Evolutionary conservation across 352 stramenopile genomes (phyloP).

Genomic region (Elongisporangium senticosum): DNA sequence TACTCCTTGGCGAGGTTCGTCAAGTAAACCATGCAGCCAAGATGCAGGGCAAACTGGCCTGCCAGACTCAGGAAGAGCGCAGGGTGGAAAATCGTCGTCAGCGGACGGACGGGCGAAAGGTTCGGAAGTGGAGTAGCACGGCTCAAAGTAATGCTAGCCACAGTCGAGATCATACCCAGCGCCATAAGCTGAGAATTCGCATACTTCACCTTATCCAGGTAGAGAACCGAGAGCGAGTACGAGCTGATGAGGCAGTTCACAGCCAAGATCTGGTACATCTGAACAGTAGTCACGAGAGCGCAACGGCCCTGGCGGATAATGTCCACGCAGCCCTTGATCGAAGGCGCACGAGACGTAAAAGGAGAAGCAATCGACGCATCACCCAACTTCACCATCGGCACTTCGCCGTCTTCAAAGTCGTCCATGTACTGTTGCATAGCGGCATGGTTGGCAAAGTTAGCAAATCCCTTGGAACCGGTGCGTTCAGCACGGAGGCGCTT

Average conservation of each 20-base stretch:
- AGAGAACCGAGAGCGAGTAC: slow-evolving; percentile 98
- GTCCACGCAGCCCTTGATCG: slow-evolving; percentile 89
- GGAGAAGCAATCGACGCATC: slow-evolving; percentile 99
- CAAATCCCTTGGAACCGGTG: slow-evolving; percentile 76
- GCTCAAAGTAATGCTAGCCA: slow-evolving; percentile 82
- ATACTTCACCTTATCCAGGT: slow-evolving; percentile 98
- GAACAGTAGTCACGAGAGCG: slow-evolving; percentile 98
- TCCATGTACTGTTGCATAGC: slow-evolving; percentile 90
- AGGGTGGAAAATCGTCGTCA: slow-evolving; percentile 94
- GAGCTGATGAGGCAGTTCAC: slow-evolving; percentile 98
- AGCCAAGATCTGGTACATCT: slow-evolving; percentile 99
- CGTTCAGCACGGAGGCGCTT: slow-evolving; percentile 63
- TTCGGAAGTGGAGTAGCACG: slow-evolving; percentile 92
- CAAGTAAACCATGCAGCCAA: slow-evolving; percentile 91
- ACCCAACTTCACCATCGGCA: slow-evolving; percentile 97
- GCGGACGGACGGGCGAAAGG: slow-evolving; percentile 90
- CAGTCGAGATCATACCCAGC: slow-evolving; percentile 82
- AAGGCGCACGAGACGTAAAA: slow-evolving; percentile 96
- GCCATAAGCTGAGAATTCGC: slow-evolving; percentile 95
- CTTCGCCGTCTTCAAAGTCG: slow-evolving; percentile 87
- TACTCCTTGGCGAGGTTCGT: slow-evolving; percentile 90
- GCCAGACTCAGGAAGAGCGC: slow-evolving; percentile 93
- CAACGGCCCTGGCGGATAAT: slow-evolving; percentile 98
- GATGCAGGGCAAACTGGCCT: slow-evolving; percentile 94
- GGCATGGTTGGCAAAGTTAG: slow-evolving; percentile 81